Percentiles rank a stretch among this genome's conserved stretches.
Evolutionary conservation across 2,329 filamentous ascomycete species (phyloP).

Genomic region (Metarhizium brunneum): DNA sequence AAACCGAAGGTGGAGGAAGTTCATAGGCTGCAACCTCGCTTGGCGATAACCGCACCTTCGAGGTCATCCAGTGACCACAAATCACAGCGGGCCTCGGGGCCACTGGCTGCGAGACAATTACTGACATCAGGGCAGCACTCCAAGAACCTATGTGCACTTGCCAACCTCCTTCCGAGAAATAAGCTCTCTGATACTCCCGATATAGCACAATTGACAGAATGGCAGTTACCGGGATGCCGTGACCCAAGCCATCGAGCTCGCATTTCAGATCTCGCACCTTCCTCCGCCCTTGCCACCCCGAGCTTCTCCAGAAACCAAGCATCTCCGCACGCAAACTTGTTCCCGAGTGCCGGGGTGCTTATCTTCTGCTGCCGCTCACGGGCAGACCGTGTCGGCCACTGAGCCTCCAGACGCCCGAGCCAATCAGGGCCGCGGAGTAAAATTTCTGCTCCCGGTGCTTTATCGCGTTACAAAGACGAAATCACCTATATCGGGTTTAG

Average conservation of each 20-base stretch:
- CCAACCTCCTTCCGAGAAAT: not conserved
- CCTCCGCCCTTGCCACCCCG: not conserved
- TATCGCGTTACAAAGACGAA: conserved; percentile 6
- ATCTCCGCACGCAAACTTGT: not conserved
- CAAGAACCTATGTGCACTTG: no score
- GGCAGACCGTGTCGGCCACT: not conserved
- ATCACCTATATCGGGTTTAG: not conserved
- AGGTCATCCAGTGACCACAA: no score
- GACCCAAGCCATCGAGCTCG: no score
- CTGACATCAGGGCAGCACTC: no score
- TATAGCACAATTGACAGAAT: no score
- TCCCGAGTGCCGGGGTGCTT: not conserved
- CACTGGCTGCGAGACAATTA: no score
- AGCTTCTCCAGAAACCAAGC: not conserved
- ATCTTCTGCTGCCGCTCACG: not conserved
- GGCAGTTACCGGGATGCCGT: not conserved
- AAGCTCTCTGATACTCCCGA: not conserved
- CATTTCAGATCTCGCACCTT: not conserved
- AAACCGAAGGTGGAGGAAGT: not conserved
- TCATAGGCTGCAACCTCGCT: no score
- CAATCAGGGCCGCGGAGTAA: conserved; percentile 4
- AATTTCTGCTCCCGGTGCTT: conserved; percentile 8
- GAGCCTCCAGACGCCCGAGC: not conserved
- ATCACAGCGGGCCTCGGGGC: no score
- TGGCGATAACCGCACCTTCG: not conserved